Evolutionary conservation across 805 yeast species (phyloP).

Genomic region (Metschnikowia anglica): DNA sequence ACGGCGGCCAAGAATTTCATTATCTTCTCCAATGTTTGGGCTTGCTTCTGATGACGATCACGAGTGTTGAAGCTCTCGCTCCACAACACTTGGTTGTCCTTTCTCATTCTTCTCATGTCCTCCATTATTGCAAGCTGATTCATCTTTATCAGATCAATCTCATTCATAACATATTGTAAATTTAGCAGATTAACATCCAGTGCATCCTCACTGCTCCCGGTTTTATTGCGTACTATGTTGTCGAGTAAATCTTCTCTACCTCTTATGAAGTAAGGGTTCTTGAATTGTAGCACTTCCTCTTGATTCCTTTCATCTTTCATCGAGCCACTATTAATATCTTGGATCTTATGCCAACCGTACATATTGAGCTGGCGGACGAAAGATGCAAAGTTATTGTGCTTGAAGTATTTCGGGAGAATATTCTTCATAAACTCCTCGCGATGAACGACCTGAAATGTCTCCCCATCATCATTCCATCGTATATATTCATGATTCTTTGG

Average conservation of each 20-base stretch:
- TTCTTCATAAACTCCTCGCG: constrained; percentile 81
- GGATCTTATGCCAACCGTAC: constrained; percentile 99
- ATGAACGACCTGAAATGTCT: constrained; percentile 78
- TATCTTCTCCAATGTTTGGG: constrained; percentile 84
- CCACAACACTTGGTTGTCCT: constrained; percentile 91
- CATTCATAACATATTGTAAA: constrained; percentile 56
- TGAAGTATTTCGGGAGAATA: constrained; percentile 88
- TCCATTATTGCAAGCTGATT: constrained; percentile 81
- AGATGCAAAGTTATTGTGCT: constrained; percentile 92
- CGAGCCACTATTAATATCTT: constrained; percentile 81
- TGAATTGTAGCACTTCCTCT: constrained; percentile 89
- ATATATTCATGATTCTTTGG: constrained; percentile 65
- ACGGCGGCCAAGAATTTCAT: constrained; percentile 83
- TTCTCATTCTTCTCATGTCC: constrained; percentile 77
- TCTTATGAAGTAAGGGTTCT: constrained; percentile 71
- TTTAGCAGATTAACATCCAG: constrained; percentile 37
- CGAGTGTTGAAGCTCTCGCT: constrained; percentile 79
- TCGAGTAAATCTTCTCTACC: constrained; percentile 85
- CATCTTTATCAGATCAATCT: constrained; percentile 70
- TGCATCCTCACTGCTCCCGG: constrained; percentile 27
- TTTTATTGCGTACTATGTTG: constrained; percentile 75
- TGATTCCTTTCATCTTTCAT: constrained; percentile 44
- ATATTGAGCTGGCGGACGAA: constrained; percentile 95
- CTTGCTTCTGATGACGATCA: constrained; percentile 81
- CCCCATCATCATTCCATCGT: constrained; percentile 83